Evolutionary conservation across 371 early-diverging fungal species (phyloP), one percentile per base, ranked within the genome.

Genomic region (Lichtheimia ornata): DNA sequence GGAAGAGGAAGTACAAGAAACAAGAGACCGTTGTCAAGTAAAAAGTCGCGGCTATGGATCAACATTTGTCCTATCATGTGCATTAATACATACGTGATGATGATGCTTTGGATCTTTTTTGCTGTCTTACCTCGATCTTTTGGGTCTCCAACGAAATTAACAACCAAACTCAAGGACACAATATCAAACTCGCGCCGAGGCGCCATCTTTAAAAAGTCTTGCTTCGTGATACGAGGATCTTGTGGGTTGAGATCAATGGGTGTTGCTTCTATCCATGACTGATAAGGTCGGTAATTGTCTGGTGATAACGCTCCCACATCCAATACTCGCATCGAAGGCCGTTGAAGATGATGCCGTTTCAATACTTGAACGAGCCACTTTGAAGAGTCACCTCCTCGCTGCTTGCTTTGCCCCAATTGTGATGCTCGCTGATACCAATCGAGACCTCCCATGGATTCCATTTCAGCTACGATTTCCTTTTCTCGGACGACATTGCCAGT

Each of bases 191-290:
- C 80, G 17, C 43, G 53, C 7, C 50, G 49, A 0, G 80, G 47
- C 5, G 84, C 76, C 73, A 91, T 85, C 44, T 85, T 81, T 35
- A 96, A 71, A 69, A 94, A 93, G 63, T 96, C 94, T 63, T 89
- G 90, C 56, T 88, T 78, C 42, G 73, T 63, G 53, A 95, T 92
- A 17, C 71, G 71, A 0, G 83, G 84, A 56, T 86, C 79, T 59
- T 93, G 94, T 4, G 95, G 90, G 62, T 96, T 92, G 50, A 96
- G 82, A 69, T 96, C 97, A 62, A 96, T 94, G 0, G 90, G 87
- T 15, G 74, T 78, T 5, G 84, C 84, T 13, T 84, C 63, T 56
- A 94, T 87, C 91, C 91, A 93, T 1, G 74, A 61, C 5, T 73
- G 44, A 58, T 89, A 81, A 30, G 76, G 78, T n/a, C 73, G 72